Evolutionary conservation across 345 rosid genomes (phyloP).

Genomic region (Limnanthes douglasii): DNA sequence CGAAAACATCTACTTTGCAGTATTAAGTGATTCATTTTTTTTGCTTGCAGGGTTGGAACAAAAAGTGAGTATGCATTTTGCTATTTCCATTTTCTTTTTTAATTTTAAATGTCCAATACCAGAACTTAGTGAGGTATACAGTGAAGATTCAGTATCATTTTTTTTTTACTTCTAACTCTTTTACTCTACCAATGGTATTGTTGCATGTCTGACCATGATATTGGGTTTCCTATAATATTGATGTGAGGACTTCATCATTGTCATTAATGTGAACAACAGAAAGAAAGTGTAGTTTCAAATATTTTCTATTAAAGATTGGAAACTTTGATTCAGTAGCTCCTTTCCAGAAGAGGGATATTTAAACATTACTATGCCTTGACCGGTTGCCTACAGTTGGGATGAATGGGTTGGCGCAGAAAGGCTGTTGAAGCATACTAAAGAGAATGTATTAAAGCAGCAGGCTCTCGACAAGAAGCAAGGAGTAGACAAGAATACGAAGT

Average conservation of each 20-base stretch:
- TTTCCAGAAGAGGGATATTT: constrained; percentile 14
- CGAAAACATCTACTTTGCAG: constrained; percentile 2
- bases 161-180: background rate
- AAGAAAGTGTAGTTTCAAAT: too few species aligned
- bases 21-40: constrained; percentile 13
- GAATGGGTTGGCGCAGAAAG: constrained; percentile 84
- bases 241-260: too few species aligned
- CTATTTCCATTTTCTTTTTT: constrained; percentile 4
- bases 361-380: constrained; percentile 28
- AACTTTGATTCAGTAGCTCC: constrained; percentile 17
- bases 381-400: constrained; percentile 76
- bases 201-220: too few species aligned
- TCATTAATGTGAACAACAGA: too few species aligned
- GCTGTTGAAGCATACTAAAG: constrained; percentile 47
- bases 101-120: constrained; percentile 3
- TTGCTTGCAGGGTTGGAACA: constrained; percentile 93
- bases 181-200: background rate
- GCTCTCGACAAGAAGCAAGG: constrained; percentile 45
- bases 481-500: constrained; percentile 41
- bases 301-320: too few species aligned
- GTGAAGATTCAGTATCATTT: constrained; percentile 3
- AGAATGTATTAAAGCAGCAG: constrained; percentile 55
- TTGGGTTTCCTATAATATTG: too few species aligned
- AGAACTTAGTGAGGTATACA: constrained; percentile 5
- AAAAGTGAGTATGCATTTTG: constrained; percentile 55